phyloP scores from a whole-genome alignment of 2,329 filamentous ascomycete genomes.

The Diaporthe amygdali region DNA sequence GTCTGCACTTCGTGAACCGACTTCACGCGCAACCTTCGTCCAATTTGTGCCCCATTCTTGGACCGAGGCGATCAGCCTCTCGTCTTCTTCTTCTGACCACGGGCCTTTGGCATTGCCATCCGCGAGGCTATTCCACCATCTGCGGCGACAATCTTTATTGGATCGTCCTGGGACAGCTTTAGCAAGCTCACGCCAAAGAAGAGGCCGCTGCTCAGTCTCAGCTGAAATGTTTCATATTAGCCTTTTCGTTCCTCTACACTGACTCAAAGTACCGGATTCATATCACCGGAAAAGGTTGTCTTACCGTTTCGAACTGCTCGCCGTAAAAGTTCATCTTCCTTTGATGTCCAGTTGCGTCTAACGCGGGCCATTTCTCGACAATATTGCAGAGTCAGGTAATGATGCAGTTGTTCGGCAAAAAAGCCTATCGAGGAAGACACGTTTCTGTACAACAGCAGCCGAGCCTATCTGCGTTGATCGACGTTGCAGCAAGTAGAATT shows the following conservation, averaged over 20 bases:
- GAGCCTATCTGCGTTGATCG: too few relatives aligned
- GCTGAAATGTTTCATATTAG: not conserved
- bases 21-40: slow-evolving; percentile 32
- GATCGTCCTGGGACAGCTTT: slow-evolving; percentile 29
- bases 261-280: not conserved
- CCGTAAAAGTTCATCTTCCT: slow-evolving; percentile 18
- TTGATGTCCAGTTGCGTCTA: slow-evolving; percentile 12
- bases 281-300: not conserved
- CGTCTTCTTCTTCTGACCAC: slow-evolving; percentile 32
- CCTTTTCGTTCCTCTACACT: not conserved
- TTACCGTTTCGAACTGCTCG: slow-evolving; percentile 5
- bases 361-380: slow-evolving; percentile 13
- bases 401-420: too few relatives aligned
- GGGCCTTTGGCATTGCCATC: slow-evolving; percentile 33
- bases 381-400: too few relatives aligned
- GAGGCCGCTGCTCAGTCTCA: not conserved
- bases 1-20: slow-evolving; percentile 32
- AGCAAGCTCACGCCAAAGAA: slow-evolving; percentile 8
- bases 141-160: slow-evolving; percentile 34
- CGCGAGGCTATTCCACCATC: slow-evolving; percentile 33
- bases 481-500: too few relatives aligned
- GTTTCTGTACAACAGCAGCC: too few relatives aligned
- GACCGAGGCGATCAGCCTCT: slow-evolving; percentile 29
- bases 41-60: slow-evolving; percentile 32
- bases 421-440: too few relatives aligned